Conservation (phyloP, 805 yeast species). For the Hanseniaspora taiwanica region DNA sequence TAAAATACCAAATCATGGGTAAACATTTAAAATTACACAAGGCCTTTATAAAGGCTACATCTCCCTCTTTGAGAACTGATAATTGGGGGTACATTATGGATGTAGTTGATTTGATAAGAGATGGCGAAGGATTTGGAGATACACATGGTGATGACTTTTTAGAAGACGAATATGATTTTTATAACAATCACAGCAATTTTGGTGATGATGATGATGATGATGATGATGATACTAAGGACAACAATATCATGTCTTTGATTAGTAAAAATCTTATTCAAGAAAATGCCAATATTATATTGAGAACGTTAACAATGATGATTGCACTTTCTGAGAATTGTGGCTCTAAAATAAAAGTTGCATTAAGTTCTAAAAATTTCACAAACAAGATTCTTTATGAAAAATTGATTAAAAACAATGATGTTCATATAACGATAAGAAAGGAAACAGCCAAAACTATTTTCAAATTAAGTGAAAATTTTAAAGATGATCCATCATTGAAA, state of each 20-base stretch:
- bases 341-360: constrained; percentile 47
- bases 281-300: constrained; percentile 54
- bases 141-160: no score
- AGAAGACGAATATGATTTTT: no score
- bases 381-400: constrained; percentile 25
- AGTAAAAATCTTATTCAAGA: constrained; percentile 33
- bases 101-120: constrained; percentile 51
- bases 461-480: constrained; percentile 53
- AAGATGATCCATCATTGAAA: constrained; percentile 60
- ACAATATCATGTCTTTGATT: constrained; percentile 29
- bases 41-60: constrained; percentile 41
- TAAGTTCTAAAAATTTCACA: constrained; percentile 46
- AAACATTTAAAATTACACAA: constrained; percentile 6
- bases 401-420: constrained; percentile 37
- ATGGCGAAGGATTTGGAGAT: not conserved
- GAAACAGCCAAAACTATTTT: constrained; percentile 53
- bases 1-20: not conserved
- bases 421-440: constrained; percentile 56
- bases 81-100: constrained; percentile 55
- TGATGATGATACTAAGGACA: constrained; percentile 11
- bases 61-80: constrained; percentile 46
- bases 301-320: constrained; percentile 40
- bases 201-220: constrained; percentile 39
- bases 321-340: constrained; percentile 72
- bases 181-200: no score